Base-by-base conservation (phyloP, 2,329 filamentous ascomycete species). In the Alternaria sp. region DNA sequence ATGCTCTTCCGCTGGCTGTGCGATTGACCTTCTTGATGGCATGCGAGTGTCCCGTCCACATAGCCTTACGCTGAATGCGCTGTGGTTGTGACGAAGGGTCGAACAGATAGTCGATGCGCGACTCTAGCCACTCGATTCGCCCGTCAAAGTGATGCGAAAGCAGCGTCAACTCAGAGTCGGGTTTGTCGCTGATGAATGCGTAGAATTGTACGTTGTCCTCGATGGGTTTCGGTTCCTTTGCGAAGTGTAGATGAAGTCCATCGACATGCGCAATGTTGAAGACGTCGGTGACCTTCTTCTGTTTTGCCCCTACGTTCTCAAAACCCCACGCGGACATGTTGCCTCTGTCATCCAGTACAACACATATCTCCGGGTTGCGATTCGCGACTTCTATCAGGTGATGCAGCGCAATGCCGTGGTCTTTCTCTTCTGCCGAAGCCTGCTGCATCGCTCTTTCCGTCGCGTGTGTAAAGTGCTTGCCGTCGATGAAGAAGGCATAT, bases 311-410 rank as follows among this genome's bases (percentile, higher is more conserved):
- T 19, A 97, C 87, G 74, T 95, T 94, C 77, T 98, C 94, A 59
- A 99, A 82, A 0, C 93, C 95, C 92, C 95, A 97, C 0, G 93
- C 93, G 44, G 92, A 93, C 91, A 98, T 93, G 68, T 90, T 89
- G 1, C 95, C 95, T 51, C 86, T 84, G n/a, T 90, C 89, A 79
- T 98, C 93, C 51, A 97, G 84, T 9, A 95, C 89, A 23, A 98
- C 86, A 69, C 93, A 96, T 3, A 99, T 88, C 76, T 99, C 96
- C 0, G 94, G 93, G 59, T 87, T 91, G 56, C 90, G 90, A 65
- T 95, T 96, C 10, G 93, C 93, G 69, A 97, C 87, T 69, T 93
- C 91, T 46, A 97, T 91, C 6, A 98, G 83, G 75, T 97, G 93
- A 70, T 96, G 90, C 54, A 97, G 83, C 6, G 92, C 91, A 66